Evolutionary conservation across 768 basidiomycete genomes (phyloP).

Genomic region (Panaeolus cyanescens): DNA sequence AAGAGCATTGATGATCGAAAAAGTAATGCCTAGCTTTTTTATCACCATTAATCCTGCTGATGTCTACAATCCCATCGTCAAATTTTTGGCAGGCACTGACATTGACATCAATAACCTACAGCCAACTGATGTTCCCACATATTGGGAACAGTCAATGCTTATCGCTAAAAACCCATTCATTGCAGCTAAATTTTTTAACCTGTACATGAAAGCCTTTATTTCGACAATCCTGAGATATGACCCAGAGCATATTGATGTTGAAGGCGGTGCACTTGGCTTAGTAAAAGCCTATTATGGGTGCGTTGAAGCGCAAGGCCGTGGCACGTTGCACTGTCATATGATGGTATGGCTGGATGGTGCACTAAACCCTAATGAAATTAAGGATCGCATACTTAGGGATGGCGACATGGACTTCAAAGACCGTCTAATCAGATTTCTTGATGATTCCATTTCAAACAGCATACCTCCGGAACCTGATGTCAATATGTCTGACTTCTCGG

Average conservation of each 20-base stretch:
- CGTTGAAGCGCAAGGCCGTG: conserved; percentile 29
- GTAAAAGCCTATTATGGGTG: conserved; percentile 36
- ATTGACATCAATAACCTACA: conserved; percentile 31
- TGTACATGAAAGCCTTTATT: conserved; percentile 36
- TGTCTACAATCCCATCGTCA: conserved; percentile 37
- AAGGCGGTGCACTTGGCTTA: conserved; percentile 30
- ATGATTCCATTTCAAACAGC: conserved; percentile 3
- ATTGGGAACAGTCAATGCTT: conserved; percentile 27
- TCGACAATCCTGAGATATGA: conserved; percentile 22
- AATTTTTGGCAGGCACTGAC: conserved; percentile 34
- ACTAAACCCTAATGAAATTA: conserved; percentile 24
- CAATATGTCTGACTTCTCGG: background rate
- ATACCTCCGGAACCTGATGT: background rate
- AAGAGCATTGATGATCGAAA: conserved; percentile 25
- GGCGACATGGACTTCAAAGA: conserved; percentile 1
- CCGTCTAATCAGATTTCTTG: conserved; percentile 2
- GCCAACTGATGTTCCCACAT: conserved; percentile 21
- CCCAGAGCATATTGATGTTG: background rate
- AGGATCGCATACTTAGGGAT: conserved; percentile 3
- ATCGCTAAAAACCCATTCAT: conserved; percentile 39
- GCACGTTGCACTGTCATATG: conserved; percentile 40
- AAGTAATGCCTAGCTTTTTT: conserved; percentile 39
- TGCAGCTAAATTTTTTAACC: conserved; percentile 39
- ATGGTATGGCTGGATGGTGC: conserved; percentile 36
- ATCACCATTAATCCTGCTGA: conserved; percentile 45